Base-by-base conservation (phyloP, 2,329 filamentous ascomycete species). In the Arthrobotrys sinensis region DNA sequence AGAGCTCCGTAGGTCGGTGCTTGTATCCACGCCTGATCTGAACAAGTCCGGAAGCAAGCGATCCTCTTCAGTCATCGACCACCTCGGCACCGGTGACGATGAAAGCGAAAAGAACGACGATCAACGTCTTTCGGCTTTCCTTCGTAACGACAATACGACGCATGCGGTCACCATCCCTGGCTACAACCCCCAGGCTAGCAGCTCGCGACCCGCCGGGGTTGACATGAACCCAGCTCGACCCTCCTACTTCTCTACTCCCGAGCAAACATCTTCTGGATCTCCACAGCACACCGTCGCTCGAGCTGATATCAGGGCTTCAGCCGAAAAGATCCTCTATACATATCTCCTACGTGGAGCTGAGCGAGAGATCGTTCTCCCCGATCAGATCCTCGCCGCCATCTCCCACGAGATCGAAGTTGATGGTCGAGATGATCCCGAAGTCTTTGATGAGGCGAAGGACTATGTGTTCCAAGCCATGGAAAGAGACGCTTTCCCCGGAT, bases 381-480 rank as follows among this genome's bases (percentile, higher is more conserved):
- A 94, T 79, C 90, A 90, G 38, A 97, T 98, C 83, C 91, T 95
- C 0, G 89, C 92, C 68, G 91, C 94, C 24, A 94, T 98, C 76
- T 96, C 94, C 45, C 88, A 91, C 19, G 90, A 93, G 12, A 96
- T 99, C 80, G 96, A 99, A 85, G 92, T 95, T 81, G 91, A 93
- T 80, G 93, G 93, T 53, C 91, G 96, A 81, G 96, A 98, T 82
- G 96, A 99, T 83, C 96, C 96, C 0, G 96, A 99, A 84, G 92
- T 99, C 11, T 99, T 99, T 82, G 96, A 98, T 83, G 91, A 93
- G 19, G 96, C 96, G 68, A 99, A 99, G 87, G 96, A 99, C 86
- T 99, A 98, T 84, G 96, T 98, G 80, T 99, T 98, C 85, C 96
- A 99, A 85, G 96, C 96, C 38, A 99, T 99, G 96, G 96, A 99